A percentile compares a stretch with the other conserved stretches of the same genome.
These are phyloP conservation scores for Geotrichum siamense DNA, from an alignment of 1,139 yeast genomes.

Conservation along the genomic window DNA sequence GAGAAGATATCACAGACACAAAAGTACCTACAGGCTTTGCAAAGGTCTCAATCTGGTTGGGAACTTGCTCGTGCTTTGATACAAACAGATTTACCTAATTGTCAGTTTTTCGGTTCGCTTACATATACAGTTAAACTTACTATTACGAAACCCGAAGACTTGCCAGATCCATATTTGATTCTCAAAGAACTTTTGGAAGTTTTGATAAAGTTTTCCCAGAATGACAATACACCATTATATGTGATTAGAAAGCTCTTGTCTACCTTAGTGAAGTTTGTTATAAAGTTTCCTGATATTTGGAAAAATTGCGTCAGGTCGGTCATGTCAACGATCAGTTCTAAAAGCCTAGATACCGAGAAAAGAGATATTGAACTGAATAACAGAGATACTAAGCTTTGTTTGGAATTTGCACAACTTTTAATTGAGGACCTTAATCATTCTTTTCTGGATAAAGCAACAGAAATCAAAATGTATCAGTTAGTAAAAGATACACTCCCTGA, in stretches of 20 bases:
- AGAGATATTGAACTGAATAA: conserved; percentile 5
- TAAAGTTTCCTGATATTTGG: conserved; percentile 34
- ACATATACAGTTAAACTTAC: conserved; percentile 48
- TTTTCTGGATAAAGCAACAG: conserved; percentile 9
- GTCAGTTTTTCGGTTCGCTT: conserved; percentile 57
- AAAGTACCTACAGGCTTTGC: conserved; percentile 42
- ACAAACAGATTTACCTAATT: conserved; percentile 35
- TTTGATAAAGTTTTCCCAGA: conserved; percentile 21
- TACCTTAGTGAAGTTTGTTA: conserved; percentile 28
- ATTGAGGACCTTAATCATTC: conserved; percentile 24
- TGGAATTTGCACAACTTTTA: conserved; percentile 27
- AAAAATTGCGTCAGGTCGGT: conserved; percentile 24
- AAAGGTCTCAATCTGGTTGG: conserved; percentile 46
- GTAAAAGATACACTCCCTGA: conserved; percentile 7
- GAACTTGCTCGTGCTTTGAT: conserved; percentile 43
- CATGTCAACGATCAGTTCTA: conserved; percentile 13
- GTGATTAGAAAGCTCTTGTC: conserved; percentile 34
- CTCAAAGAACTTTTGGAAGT: conserved; percentile 28
- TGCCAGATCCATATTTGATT: conserved; percentile 18
- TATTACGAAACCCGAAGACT: conserved; percentile 13
- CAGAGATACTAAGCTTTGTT: conserved; percentile 11
- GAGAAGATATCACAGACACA: conserved; percentile 34
- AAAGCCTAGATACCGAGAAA: not conserved
- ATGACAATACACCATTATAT: conserved; percentile 22
- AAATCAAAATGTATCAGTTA: conserved; percentile 7